Evolutionary conservation across 164 flowering plant species (phyloP), one percentile per base, ranked within the genome.

Genomic region (Platanus orientalis): DNA sequence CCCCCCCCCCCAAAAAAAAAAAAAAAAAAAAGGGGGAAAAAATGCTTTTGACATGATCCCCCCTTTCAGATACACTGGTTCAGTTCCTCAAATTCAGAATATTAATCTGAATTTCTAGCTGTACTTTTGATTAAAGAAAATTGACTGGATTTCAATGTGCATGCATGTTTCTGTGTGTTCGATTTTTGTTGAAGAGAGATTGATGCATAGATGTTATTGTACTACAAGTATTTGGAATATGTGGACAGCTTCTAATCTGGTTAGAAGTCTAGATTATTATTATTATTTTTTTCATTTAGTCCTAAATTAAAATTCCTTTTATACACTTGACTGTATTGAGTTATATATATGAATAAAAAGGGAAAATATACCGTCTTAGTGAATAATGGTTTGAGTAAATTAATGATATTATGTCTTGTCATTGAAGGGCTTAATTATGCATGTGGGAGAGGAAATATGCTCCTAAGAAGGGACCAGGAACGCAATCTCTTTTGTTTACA

Each of bases 401-500:
- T 52, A 60, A 60, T 30, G 3, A 16, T 27, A 6, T 20, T 60
- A 29, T 63, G 59, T 32, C n/a, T 55, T 64, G 27, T 44, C 23
- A 54, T 28, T 64, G 60, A 28, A 64, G 67, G 53, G 54, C 27
- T 54, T 44, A 17, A 4, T 2, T 45, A 39, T 29, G 40, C 20
- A 24, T 34, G 9, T 29, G 28, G 10, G 19, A 44, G n/a, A 25
- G 57, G n/a, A 20, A 58, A 16, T n/a, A n/a, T 19, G 25, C 25
- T 66, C n/a, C n/a, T n/a, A 24, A 64, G 17, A 30, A 45, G 10
- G 32, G 28, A 64, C 9, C 36, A 45, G 53, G 54, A 57, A 47
- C 24, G 50, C 25, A 11, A 30, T 54, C 47, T 21, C 14, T 64
- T 20, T 28, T 32, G 30, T 24, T 57, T 54, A 13, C 19, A 19